Evolutionary conservation across 306 rosid species (phyloP).

Genomic region (Corylus heterophylla): DNA sequence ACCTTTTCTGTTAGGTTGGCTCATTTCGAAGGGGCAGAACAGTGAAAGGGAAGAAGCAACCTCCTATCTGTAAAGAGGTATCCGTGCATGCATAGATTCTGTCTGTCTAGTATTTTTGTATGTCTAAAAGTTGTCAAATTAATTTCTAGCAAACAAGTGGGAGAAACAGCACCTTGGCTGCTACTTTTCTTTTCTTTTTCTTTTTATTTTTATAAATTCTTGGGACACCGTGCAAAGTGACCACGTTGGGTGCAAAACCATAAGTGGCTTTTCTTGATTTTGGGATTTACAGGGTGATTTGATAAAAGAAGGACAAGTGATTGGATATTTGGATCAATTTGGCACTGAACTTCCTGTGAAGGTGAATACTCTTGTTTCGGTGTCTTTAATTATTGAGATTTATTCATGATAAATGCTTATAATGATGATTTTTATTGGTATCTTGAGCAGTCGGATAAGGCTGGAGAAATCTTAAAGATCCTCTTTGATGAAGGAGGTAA

Average conservation of each 20-base stretch:
- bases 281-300: slow-evolving; percentile 65
- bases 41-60: slow-evolving; percentile 76
- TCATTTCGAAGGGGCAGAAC: slow-evolving; percentile 81
- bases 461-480: slow-evolving; percentile 87
- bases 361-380: slow-evolving; percentile 45
- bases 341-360: slow-evolving; percentile 82
- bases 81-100: slow-evolving; percentile 20
- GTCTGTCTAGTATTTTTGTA: slow-evolving; percentile 4
- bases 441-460: slow-evolving; percentile 79
- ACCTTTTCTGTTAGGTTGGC: slow-evolving; percentile 63
- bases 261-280: slow-evolving; percentile 25
- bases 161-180: not conserved
- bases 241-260: not conserved
- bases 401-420: slow-evolving; percentile 20
- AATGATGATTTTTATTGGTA: slow-evolving; percentile 38
- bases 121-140: not conserved
- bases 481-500: slow-evolving; percentile 93
- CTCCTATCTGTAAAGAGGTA: slow-evolving; percentile 94
- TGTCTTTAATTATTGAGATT: slow-evolving; percentile 17
- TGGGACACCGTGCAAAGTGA: too few relatives aligned
- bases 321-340: slow-evolving; percentile 93
- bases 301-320: slow-evolving; percentile 85
- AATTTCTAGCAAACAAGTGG: not conserved
- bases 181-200: too few relatives aligned
- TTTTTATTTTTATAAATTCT: too few relatives aligned